Evolutionary conservation across 2,329 filamentous ascomycete species (phyloP), one percentile per base, ranked within the genome.

Genomic region (Lachnellula suecica): DNA sequence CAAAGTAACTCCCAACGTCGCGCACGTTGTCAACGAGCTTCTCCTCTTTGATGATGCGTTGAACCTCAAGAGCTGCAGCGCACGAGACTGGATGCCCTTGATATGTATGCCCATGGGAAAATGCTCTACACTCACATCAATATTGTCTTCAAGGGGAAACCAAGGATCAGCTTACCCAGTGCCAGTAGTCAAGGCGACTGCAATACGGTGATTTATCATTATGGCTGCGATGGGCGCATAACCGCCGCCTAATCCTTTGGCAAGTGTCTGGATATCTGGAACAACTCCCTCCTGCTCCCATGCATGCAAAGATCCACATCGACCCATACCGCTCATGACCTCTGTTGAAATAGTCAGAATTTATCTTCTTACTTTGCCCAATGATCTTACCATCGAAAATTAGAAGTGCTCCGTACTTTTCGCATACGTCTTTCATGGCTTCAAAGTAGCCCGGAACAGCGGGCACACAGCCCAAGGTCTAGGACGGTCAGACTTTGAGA

Each of bases 71-170:
- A 0, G 81, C 85, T 0, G 84, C 79, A 0, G 83, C 72, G 58
- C 84, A 84, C n/a, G 77, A 74, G 1, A 82, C 63, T 0, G 84
- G 79, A 51, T 83, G 81, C 4, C 78, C 79, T 57, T 87, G 82
- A 58, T 84, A 82, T 0, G 84, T 87, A 42, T 67, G 63, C 2
- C 64, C 63, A 47, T 67, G 65, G 20, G 62, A 51, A 13, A 67
- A 65, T 45, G 63, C 57, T 2, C 61, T 58, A 15, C 52, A n/a
- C 58, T 2, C 64, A 62, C 17, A 56, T 43, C 8, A 53, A 41
- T 22, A 67, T 49, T 9, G 51, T 72, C 40, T 79, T 68, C n/a
- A 87, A 74, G 1, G 76, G 74, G 51, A 79, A 71, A 59, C 83
- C n/a, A n/a, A n/a, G n/a, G n/a, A n/a, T n/a, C n/a, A n/a, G n/a